Conservation (phyloP, 306 rosid species). For the Pueraria montana region DNA sequence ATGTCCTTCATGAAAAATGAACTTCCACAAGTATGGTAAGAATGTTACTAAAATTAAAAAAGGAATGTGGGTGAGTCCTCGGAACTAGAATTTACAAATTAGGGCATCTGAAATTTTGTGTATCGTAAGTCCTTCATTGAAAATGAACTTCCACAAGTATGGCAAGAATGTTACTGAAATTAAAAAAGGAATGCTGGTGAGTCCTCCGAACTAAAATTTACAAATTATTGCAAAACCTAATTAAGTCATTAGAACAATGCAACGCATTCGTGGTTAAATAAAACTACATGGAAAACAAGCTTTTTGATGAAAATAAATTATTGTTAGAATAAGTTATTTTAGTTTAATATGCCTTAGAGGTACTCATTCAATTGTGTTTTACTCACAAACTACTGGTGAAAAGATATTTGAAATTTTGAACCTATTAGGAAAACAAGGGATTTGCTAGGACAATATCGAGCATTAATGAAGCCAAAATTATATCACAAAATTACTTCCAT, state of each 20-base stretch:
- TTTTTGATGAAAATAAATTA: neutral
- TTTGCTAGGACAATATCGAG: neutral
- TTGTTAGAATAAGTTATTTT: neutral
- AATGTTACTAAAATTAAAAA: neutral
- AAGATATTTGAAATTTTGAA: conserved; percentile 13
- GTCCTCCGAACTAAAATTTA: neutral
- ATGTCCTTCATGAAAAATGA: neutral
- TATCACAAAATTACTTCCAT: neutral
- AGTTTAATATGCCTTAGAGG: neutral
- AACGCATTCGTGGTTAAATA: neutral
- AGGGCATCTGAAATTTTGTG: neutral
- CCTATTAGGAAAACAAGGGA: neutral
- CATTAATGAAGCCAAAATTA: neutral
- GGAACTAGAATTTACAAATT: neutral
- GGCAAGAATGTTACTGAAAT: neutral
- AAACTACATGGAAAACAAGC: neutral
- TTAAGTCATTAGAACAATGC: neutral
- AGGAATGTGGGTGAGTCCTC: neutral
- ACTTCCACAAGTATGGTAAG: neutral
- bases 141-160: neutral
- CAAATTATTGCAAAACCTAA: neutral
- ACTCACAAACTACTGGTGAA: neutral
- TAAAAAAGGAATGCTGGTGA: neutral
- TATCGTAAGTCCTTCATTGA: neutral
- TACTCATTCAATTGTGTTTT: neutral